Evolutionary conservation across 2,329 filamentous ascomycete genomes (phyloP), one percentile per base, ranked within the genome.

Genomic region (Cadophora malorum): DNA sequence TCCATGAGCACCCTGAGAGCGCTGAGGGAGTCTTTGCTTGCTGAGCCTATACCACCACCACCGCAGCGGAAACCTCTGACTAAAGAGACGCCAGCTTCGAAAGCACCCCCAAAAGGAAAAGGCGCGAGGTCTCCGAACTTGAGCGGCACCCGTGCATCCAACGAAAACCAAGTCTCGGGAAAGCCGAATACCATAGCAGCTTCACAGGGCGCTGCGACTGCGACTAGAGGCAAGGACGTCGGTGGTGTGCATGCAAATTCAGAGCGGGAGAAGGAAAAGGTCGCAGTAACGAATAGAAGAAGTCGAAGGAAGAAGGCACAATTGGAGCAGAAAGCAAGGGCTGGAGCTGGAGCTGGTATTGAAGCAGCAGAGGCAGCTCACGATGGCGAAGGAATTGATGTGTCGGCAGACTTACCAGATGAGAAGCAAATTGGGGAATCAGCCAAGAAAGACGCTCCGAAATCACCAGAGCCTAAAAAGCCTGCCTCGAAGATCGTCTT

Each of bases 1-100:
- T 64, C 63, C 23, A 47, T 28, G 25, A 35, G 33, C 45, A 56
- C 52, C 1, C 52, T 64, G 4, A 45, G 53, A 52, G 63, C 52
- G 12, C 41, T 64, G 28, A 56, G 63, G 38, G 12, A 64, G 31
- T 64, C 63, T 28, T 41, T 64, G 21, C 38, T 64, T 58, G 35
- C 52, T 56, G 63, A 59, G 35, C 35, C 56, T 21, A 8, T 59
- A 38, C 33, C 56, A 21, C 53, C 16, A 45, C 21, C 19, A 28
- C 21, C 19, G 33, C 33, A n/a, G 21, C 33, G 35, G 10, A 45
- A 59, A 45, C 9, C 55, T 23, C n/a, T 33, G n/a, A 23, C 28
- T 21, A 45, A 14, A 33, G n/a, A 6, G 19, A 59, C 35, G 8
- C 31, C n/a, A 55, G 23, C 52, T 16, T 33, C 28, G 25, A 55